These are phyloP conservation scores for Leccinum aurantiacum DNA, from an alignment of 768 basidiomycete genomes.

Conservation along the genomic window DNA sequence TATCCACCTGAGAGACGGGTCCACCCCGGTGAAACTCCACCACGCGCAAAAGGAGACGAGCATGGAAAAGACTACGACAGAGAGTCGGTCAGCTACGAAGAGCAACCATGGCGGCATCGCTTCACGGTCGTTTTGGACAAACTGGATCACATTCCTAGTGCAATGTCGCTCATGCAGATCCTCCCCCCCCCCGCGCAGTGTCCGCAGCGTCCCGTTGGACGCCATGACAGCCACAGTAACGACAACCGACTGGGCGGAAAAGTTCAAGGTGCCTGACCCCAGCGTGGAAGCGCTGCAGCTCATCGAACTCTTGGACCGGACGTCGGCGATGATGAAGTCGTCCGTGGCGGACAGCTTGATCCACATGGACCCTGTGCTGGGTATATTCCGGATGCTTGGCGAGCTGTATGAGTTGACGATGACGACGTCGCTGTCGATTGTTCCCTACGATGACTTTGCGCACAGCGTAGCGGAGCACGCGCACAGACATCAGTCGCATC, in stretches of 20 bases:
- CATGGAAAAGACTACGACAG: constrained; percentile 15
- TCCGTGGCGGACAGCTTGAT: constrained; percentile 67
- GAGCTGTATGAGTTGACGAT: constrained; percentile 68
- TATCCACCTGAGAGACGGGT: constrained; percentile 65
- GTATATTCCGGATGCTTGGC: constrained; percentile 76
- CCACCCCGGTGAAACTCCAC: constrained; percentile 36
- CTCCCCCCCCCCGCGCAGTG: constrained; percentile 47
- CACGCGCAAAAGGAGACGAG: constrained; percentile 34
- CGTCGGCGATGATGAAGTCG: constrained; percentile 62
- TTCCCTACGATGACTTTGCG: constrained; percentile 73
- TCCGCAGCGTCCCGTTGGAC: neutral
- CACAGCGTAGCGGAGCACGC: constrained; percentile 70
- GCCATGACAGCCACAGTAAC: constrained; percentile 17
- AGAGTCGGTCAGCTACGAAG: constrained; percentile 11
- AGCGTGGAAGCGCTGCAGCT: constrained; percentile 78
- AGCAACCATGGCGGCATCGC: constrained; percentile 44
- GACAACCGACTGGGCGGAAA: constrained; percentile 1
- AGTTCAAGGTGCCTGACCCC: constrained; percentile 31
- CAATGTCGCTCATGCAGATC: constrained; percentile 89
- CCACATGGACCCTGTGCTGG: constrained; percentile 68
- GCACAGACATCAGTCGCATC: constrained; percentile 53
- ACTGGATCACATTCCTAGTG: constrained; percentile 82
- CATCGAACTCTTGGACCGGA: constrained; percentile 75
- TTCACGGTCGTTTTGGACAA: constrained; percentile 89
- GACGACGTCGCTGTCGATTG: constrained; percentile 66